A percentile compares a stretch with the other conserved stretches of the same genome.
Conservation (phyloP, 2,329 filamentous ascomycete species). For the Mariannaea elegans region DNA sequence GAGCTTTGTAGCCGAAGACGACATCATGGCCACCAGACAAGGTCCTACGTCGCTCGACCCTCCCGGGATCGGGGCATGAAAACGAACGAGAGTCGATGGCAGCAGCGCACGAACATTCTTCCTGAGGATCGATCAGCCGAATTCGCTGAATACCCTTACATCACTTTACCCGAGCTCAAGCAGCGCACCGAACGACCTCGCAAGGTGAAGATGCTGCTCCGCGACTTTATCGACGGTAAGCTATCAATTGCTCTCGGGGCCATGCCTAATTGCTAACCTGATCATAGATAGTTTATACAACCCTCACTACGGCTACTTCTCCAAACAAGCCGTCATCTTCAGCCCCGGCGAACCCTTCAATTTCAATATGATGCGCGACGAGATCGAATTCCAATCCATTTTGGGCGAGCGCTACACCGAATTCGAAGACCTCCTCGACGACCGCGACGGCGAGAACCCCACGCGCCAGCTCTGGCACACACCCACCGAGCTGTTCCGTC, state of each 20-base stretch:
- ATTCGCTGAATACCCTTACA: constrained; percentile 81
- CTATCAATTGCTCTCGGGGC: constrained; percentile 33
- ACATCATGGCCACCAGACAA: constrained; percentile 31
- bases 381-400: constrained; percentile 81
- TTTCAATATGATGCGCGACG: constrained; percentile 83
- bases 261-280: constrained; percentile 20
- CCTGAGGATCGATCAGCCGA: constrained; percentile 82
- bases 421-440: constrained; percentile 90
- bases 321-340: constrained; percentile 96
- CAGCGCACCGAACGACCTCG: constrained; percentile 78
- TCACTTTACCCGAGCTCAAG: constrained; percentile 83
- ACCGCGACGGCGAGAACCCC: constrained; percentile 68
- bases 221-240: constrained; percentile 95
- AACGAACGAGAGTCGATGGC: constrained; percentile 78
- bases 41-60: constrained; percentile 41
- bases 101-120: constrained; percentile 80
- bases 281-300: constrained; percentile 88
- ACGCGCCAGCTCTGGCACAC: constrained; percentile 97
- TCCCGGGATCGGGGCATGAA: constrained; percentile 52
- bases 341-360: constrained; percentile 90
- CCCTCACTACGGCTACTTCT: constrained; percentile 94
- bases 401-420: constrained; percentile 83
- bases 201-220: constrained; percentile 94
- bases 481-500: constrained; percentile 94
- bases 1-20: not conserved